These are phyloP conservation scores for Calocera viscosa DNA, from an alignment of 768 basidiomycete genomes.

Conservation along the genomic window DNA sequence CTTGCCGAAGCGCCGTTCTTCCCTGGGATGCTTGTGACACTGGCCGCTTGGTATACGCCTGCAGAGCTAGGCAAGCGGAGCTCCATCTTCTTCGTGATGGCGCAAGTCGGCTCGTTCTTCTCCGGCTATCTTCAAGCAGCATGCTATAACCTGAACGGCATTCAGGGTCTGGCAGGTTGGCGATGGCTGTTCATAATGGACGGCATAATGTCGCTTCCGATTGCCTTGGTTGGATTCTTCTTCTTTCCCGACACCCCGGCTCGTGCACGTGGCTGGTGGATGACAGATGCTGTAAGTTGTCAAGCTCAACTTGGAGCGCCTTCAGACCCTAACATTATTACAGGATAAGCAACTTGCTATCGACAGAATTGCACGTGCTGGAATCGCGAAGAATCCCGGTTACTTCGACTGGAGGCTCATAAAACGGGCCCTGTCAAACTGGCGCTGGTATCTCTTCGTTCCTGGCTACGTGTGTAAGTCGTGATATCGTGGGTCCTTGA, in stretches of 20 bases:
- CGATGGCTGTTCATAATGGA: conserved; percentile 44
- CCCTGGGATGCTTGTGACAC: conserved; percentile 59
- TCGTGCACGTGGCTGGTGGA: conserved; percentile 51
- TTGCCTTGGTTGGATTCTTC: conserved; percentile 57
- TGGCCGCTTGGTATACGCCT: conserved; percentile 63
- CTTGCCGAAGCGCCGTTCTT: conserved; percentile 65
- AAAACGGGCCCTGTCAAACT: conserved; percentile 13
- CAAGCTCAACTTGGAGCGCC: background rate
- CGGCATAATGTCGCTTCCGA: conserved; percentile 57
- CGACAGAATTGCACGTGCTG: conserved; percentile 12
- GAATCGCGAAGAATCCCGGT: background rate
- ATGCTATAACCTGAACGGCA: conserved; percentile 7
- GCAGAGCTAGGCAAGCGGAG: conserved; percentile 60
- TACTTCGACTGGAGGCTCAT: conserved; percentile 11
- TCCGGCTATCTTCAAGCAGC: conserved; percentile 12
- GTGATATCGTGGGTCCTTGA: too few relatives aligned
- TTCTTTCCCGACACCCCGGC: conserved; percentile 61
- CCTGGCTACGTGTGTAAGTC: conserved; percentile 3
- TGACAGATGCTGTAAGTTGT: conserved; percentile 37
- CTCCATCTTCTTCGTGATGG: conserved; percentile 48
- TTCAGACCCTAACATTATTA: conserved; percentile 19
- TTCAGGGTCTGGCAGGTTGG: conserved; percentile 24
- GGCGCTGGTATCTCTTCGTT: conserved; percentile 11
- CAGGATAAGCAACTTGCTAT: conserved; percentile 17
- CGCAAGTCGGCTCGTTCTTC: conserved; percentile 55